phyloP scores from a whole-genome alignment of 208 protist species.

The Leishmania braziliensis region DNA sequence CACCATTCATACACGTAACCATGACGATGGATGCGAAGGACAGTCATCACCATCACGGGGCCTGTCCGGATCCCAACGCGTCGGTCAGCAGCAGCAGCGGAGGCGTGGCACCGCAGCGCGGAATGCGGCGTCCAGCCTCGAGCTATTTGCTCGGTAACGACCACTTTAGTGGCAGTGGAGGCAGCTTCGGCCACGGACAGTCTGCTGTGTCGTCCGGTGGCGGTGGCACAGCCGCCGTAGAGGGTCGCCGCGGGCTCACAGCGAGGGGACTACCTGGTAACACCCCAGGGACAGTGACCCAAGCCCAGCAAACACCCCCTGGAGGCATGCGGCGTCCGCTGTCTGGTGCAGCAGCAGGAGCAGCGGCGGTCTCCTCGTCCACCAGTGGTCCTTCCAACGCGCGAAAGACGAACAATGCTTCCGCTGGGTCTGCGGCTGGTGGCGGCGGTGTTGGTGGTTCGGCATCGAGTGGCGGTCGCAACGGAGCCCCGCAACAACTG shows the following conservation, averaged over 20 bases:
- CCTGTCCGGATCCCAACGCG: neutral
- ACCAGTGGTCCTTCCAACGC: neutral
- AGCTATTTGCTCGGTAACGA: slow-evolving; percentile 28
- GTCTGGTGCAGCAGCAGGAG: neutral
- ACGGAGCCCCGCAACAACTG: slow-evolving; percentile 11
- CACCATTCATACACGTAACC: slow-evolving; percentile 22
- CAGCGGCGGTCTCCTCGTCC: neutral
- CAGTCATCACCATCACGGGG: slow-evolving; percentile 1
- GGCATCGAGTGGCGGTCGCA: slow-evolving; percentile 1
- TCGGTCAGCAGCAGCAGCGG: slow-evolving; percentile 5
- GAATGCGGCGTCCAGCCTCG: slow-evolving; percentile 38
- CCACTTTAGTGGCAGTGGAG: slow-evolving; percentile 1
- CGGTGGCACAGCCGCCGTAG: slow-evolving; percentile 8
- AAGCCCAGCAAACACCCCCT: slow-evolving; percentile 24
- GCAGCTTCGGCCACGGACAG: neutral
- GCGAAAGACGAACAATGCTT: slow-evolving; percentile 10
- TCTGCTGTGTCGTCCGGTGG: neutral
- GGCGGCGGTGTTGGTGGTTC: neutral
- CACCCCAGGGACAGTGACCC: slow-evolving; percentile 7
- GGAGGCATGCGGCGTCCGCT: slow-evolving; percentile 19
- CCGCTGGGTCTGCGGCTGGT: neutral
- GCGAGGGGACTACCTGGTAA: neutral
- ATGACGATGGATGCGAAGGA: slow-evolving; percentile 21
- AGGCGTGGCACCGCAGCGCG: slow-evolving; percentile 42
- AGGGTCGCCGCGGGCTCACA: slow-evolving; percentile 5